Conservation (phyloP, 768 basidiomycete species). For the Termitomyces sp. region DNA sequence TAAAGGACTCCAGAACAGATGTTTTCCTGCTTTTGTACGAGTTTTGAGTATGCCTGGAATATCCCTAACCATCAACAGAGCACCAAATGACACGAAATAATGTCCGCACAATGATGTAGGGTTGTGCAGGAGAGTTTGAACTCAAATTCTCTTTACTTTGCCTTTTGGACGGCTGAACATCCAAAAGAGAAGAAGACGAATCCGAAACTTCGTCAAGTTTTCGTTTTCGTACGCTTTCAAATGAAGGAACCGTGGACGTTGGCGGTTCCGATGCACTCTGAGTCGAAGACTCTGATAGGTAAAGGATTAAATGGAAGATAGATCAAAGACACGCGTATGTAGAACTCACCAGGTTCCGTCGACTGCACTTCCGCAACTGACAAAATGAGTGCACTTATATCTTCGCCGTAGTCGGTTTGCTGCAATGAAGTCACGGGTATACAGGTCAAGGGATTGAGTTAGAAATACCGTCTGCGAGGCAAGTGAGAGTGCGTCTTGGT, state of each 20-base stretch:
- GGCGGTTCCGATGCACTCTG: constrained; percentile 11
- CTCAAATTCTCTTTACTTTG: neutral
- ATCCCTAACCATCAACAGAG: neutral
- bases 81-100: neutral
- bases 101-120: constrained; percentile 16
- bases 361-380: neutral
- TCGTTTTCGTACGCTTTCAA: constrained; percentile 20
- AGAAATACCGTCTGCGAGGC: constrained; percentile 1
- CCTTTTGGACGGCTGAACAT: constrained; percentile 5
- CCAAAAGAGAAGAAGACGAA: neutral
- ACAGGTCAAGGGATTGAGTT: neutral
- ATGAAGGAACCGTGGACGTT: constrained; percentile 16
- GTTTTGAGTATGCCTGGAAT: constrained; percentile 11
- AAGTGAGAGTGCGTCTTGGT: neutral
- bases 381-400: constrained; percentile 3
- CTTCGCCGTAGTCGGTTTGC: constrained; percentile 10
- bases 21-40: constrained; percentile 9
- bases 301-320: neutral
- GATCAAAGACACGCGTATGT: neutral
- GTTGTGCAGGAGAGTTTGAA: neutral
- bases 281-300: neutral
- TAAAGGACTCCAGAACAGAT: constrained; percentile 40
- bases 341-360: neutral
- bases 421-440: neutral
- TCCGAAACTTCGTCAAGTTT: constrained; percentile 16